Base-by-base conservation (phyloP, 306 rosid species). In the Pterocarpus santalinus region DNA sequence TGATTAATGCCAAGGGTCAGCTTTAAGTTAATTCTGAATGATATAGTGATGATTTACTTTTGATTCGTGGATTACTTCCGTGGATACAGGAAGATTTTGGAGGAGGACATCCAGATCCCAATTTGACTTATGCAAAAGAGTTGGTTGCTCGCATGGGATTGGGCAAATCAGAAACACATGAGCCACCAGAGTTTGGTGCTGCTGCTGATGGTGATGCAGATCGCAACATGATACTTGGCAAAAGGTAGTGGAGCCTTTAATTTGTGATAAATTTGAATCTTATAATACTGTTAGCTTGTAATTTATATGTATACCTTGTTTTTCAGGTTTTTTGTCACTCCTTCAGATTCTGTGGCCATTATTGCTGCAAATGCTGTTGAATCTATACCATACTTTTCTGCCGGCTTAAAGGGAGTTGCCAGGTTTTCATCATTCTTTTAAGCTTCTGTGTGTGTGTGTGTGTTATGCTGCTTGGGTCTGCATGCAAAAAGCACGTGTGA, bases 171-270 rank as follows among this genome's bases (percentile, higher is more conserved):
- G 84, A 83, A 69, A 68, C 94, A 35, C 88, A 90, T 16, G 97
- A 92, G 78, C 94, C 94, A 65, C 99, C 99, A 5, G 99, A 96
- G 86, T 96, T 96, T 83, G 99, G 99, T 84, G 99, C 97, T 77
- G 99, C 99, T 84, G 90, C 98, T 81, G 99, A 96, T 85, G 99
- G 99, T 85, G 99, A 96, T 85, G 99, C 99, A 49, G 99, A 96
- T 85, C 99, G 98, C 57, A 95, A 95, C 89, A 95, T 95, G 99
- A 60, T 96, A 87, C 98, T 96, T 34, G 99, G 99, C 39, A 96
- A 93, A 93, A 96, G 99, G 99, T 96, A 85, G 43, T 65, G 58
- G 51, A 30, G 52, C 60, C 43, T 16, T 68, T 49, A 12, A 39
- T 62, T 65, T 51, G n/a, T 72, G 53, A 41, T 35, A 32, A 74